Evolutionary conservation across 1,284 basidiomycete genomes (phyloP).

Genomic region (Flammula alnicola): DNA sequence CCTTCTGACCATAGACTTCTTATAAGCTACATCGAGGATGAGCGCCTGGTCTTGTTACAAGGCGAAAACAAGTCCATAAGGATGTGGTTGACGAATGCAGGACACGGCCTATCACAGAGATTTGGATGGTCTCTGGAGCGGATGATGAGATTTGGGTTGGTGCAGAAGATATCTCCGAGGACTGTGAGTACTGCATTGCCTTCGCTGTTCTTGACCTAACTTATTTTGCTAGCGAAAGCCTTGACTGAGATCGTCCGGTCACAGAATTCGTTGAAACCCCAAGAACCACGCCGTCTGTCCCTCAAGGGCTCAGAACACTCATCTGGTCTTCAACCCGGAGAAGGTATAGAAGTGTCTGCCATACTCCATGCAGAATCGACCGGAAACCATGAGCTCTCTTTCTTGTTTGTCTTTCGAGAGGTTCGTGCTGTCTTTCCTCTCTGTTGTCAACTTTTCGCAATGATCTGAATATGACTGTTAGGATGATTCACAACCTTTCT

Average conservation of each 20-base stretch:
- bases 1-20: conserved; percentile 62
- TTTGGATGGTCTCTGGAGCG: conserved; percentile 67
- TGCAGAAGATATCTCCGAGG: conserved; percentile 16
- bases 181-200: conserved; percentile 13
- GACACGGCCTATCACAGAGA: conserved; percentile 60
- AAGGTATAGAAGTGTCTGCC: conserved; percentile 52
- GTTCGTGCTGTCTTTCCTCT: conserved; percentile 40
- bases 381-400: conserved; percentile 55
- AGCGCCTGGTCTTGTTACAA: conserved; percentile 54
- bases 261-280: conserved; percentile 56
- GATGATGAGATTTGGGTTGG: conserved; percentile 67
- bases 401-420: conserved; percentile 74
- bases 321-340: conserved; percentile 48
- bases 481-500: conserved; percentile 54
- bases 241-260: conserved; percentile 48
- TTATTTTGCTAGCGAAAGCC: conserved; percentile 23
- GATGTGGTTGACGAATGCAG: conserved; percentile 66
- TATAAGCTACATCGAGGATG: conserved; percentile 58
- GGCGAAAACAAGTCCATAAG: conserved; percentile 63
- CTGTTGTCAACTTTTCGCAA: neutral
- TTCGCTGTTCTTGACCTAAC: conserved; percentile 3
- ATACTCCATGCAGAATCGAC: conserved; percentile 54
- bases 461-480: conserved; percentile 26
- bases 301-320: conserved; percentile 40
- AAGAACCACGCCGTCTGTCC: conserved; percentile 51